Evolutionary conservation across 495 filamentous ascomycete species (phyloP), one percentile per base, ranked within the genome.

Genomic region (Letharia columbiana): DNA sequence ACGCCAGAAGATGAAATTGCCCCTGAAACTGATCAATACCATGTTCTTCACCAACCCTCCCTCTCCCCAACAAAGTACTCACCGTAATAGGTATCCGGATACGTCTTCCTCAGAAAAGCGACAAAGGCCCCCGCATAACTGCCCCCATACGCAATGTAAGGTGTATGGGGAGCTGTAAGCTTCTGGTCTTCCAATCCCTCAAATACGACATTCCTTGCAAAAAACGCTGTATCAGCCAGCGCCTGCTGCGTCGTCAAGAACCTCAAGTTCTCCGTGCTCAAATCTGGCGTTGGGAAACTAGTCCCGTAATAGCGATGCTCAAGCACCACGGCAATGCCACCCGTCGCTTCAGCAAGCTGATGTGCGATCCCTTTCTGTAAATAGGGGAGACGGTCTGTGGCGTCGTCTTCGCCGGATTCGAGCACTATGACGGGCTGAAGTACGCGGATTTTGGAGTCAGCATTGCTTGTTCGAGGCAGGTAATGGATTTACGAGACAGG

Each of bases 221-320:
- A 91, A 73, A 87, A 91, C 20, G 81, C 88, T 54, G 82, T 82
- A 71, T 92, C 89, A 11, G 87, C 88, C 20, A 92, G 66, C 0
- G 87, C 84, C 69, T 92, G 89, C 60, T 91, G 86, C 9, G 88
- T 92, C 1, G 86, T 86, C 71, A 92, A 78, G 77, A 91, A 91
- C 2, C 88, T 83, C 66, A 92, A 73, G 69, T 79, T 90, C 70
- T 85, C 77, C 0, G 82, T 86, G 60, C 83, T 85, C 56, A 89
- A 75, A 71, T 88, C 78, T 11, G 75, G 66, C 0, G 77, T 78
- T 0, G 87, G 86, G 62, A 83, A 82, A 71, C 85, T 88, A 28
- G 71, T 76, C 9, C 88, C 88, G 66, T 90, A 91, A 77, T 90
- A 91, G 35, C 87, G 81, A 69, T 91, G 89, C 75, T 92, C 89